Base-by-base conservation (phyloP, 2,329 filamentous ascomycete species). In the Hypoxylon sp. region DNA sequence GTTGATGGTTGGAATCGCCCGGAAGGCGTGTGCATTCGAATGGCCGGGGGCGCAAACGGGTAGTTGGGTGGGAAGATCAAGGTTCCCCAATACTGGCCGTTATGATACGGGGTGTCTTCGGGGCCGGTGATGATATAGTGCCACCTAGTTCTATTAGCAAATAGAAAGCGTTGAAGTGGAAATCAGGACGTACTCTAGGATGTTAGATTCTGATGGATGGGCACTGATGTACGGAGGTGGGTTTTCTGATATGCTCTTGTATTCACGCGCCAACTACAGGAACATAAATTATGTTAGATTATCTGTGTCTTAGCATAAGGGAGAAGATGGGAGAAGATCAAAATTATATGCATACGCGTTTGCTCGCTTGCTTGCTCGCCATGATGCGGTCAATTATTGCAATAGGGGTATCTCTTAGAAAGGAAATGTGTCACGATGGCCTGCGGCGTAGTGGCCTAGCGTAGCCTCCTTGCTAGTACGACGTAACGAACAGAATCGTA, bases 1-100 rank as follows among this genome's bases (percentile, higher is more conserved):
- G 94, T 94, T 1, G 92, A 96, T 1, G 94, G 94, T 79, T 97
- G 94, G 83, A 99, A 99, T 77, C 96, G 93, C 65, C 96, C 96
- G 11, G 92, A 95, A 1, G 96, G 96, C 0, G 96, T 99, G 85
- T 98, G 96, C 96, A 99, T 99, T 78, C 95, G 94, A 81, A 99
- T 99, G 1, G 96, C 94, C 3, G 96, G 96, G 33, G 96, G 96
- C 11, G 94, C 95, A 81, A 98, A 99, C 26, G 96, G 96, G 80
- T 99, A 99, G 84, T 98, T 94, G 8, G 94, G 89, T 14, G 96
- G 96, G 81, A 99, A 99, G 72, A 97, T 91, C 55, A 99, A 86
- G 1, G 95, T 98, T 52, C 96, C 96, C 96, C 96, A 99, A 84
- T 98, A 99, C 81, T 99, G 96, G 50, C 96, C 96, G 77, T 91